These are phyloP conservation scores for Pythium guiyangense DNA, from an alignment of 352 stramenopile species.

Conservation along the genomic window DNA sequence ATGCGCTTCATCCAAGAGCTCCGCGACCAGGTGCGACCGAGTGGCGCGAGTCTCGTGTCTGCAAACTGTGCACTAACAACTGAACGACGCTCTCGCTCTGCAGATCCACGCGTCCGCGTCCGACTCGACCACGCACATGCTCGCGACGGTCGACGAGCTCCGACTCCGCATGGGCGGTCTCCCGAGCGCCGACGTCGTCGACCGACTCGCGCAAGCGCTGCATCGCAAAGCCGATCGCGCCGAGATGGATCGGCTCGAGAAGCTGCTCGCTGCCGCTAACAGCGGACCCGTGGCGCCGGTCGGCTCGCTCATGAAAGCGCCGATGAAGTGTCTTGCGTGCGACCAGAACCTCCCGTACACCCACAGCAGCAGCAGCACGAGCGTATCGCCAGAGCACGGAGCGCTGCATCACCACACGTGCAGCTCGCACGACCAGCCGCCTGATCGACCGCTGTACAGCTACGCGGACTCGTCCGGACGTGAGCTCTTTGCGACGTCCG, in stretches of 20 bases:
- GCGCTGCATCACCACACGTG: slow-evolving; percentile 5
- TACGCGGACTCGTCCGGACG: not conserved
- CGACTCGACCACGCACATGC: slow-evolving; percentile 33
- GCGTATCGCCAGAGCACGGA: slow-evolving; percentile 6
- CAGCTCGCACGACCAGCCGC: not conserved
- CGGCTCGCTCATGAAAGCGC: slow-evolving; percentile 44
- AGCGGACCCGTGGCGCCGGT: slow-evolving; percentile 8
- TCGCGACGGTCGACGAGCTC: slow-evolving; percentile 52
- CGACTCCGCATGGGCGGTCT: slow-evolving; percentile 37
- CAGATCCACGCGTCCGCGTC: slow-evolving; percentile 35
- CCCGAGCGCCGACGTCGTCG: slow-evolving; percentile 41
- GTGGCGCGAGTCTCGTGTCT: too few relatives aligned
- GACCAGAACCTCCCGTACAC: slow-evolving; percentile 41
- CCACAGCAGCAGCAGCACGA: slow-evolving; percentile 2
- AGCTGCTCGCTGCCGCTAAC: slow-evolving; percentile 25
- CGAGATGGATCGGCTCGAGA: slow-evolving; percentile 47
- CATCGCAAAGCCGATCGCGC: slow-evolving; percentile 50
- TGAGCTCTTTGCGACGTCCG: slow-evolving; percentile 9
- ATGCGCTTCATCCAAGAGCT: slow-evolving; percentile 47
- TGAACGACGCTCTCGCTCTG: not conserved
- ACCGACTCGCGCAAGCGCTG: slow-evolving; percentile 31
- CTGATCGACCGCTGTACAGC: not conserved
- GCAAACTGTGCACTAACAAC: not conserved
- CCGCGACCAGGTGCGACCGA: slow-evolving; percentile 35
- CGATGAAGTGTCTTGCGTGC: slow-evolving; percentile 55